Conservation (phyloP, 306 rosid species). For the Gastrolobium villosum region DNA sequence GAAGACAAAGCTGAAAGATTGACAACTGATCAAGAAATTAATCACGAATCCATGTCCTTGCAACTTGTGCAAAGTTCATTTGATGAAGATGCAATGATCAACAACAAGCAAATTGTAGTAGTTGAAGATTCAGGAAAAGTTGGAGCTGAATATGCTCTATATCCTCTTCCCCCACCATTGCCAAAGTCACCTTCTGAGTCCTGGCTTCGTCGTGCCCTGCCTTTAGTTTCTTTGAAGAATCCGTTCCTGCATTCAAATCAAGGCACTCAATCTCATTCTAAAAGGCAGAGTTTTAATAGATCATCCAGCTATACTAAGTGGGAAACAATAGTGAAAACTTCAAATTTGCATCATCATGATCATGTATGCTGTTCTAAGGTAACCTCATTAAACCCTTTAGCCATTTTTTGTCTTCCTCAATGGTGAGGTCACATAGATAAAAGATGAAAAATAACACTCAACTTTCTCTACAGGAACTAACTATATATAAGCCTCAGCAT, state of each 20-base stretch:
- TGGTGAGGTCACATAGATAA: conserved; percentile 6
- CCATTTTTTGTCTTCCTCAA: background rate
- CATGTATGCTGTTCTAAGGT: conserved; percentile 82
- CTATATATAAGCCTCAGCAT: conserved; percentile 68
- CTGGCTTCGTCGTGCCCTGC: conserved; percentile 88
- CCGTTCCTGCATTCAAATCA: conserved; percentile 46
- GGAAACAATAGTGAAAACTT: conserved; percentile 94
- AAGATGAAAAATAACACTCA: conserved; percentile 32
- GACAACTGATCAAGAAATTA: conserved; percentile 45
- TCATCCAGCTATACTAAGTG: conserved; percentile 73
- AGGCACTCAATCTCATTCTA: conserved; percentile 44
- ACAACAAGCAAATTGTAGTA: conserved; percentile 51
- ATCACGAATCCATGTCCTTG: conserved; percentile 43
- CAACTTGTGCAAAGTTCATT: conserved; percentile 46
- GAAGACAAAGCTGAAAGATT: conserved; percentile 44
- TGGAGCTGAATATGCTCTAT: conserved; percentile 36
- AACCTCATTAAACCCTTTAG: conserved; percentile 45
- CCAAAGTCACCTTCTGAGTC: conserved; percentile 96
- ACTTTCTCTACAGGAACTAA: conserved; percentile 70
- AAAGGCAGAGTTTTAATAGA: conserved; percentile 58
- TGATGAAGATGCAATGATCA: conserved; percentile 47
- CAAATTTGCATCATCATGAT: conserved; percentile 66
- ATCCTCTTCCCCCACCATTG: conserved; percentile 74
- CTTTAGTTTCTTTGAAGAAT: conserved; percentile 68
- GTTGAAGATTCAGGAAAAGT: conserved; percentile 52